Base-by-base conservation (phyloP, 2,329 filamentous ascomycete genomes). In the Sclerotinia spermophila region DNA sequence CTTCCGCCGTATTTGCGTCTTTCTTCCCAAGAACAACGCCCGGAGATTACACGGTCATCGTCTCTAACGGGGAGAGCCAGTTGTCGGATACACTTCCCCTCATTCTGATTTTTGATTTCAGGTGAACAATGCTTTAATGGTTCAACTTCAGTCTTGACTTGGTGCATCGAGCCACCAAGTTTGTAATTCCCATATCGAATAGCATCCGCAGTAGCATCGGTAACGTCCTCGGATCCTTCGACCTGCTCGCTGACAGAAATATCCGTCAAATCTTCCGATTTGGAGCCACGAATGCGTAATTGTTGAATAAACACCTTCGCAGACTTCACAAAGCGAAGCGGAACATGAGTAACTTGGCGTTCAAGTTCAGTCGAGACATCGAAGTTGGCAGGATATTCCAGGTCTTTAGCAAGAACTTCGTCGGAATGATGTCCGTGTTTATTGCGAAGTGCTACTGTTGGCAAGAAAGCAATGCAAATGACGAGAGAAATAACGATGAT, bases 391-490 rank as follows among this genome's bases (percentile, higher is more conserved):
- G 56, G 35, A 65, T 65, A 24, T 45, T 45, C 67, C 27, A 56
- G 27, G n/a, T 27, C 8, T n/a, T 27, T 40, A 24, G 21, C 17
- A 44, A 58, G 27, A 27, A n/a, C 24, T 21, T 65, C 27, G 24
- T 33, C 48, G 24, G 27, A n/a, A 55, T 40, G 33, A 19, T 65
- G 24, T 30, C 3, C 51, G 15, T 40, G 33, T 21, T 51, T 65
- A 27, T 65, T 53, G 17, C 33, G 62, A 40, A 65, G 44, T 53
- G 62, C 33, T 53, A 53, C 24, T 27, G 59, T 42, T 24, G 67
- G 59, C 13, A 69, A 35, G 38, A 69, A 55, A 55, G 51, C 59
- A 69, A 69, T 65, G 48, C 58, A 69, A n/a, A 69, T 44, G 35
- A 65, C 58, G 21, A 65, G 44, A 56, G 59, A 13, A 45, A 69